Evolutionary conservation across 805 yeast genomes (phyloP), one percentile per base, ranked within the genome.

Genomic region (Saccharomycopsis microspora): DNA sequence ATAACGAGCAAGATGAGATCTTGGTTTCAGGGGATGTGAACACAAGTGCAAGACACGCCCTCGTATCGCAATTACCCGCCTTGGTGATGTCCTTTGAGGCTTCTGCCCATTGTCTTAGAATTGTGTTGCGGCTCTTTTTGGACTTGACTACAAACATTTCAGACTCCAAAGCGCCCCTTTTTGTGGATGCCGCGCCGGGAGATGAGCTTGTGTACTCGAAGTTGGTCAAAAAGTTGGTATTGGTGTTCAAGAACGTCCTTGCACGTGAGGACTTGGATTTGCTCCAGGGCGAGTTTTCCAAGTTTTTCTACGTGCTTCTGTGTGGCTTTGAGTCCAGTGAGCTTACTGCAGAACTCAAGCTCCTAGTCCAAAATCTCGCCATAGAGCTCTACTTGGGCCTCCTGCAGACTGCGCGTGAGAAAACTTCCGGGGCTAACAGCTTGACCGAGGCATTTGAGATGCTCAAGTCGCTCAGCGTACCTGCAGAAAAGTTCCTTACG

Each of bases 1-100:
- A 75, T 60, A 81, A 75, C 51, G 72, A 74, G 46, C 82, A 75
- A 27, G 75, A 69, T 45, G 74, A 69, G 34, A 19, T 19, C 19
- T 1, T 19, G 19, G 19, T 19, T 19, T 19, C 19, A 19, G 19
- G 19, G 19, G 19, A 19, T 19, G 19, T 19, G 19, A 19, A 19
- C 2, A 19, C 19, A 19, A 19, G 19, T 19, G 19, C 19, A 19
- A 19, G 19, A 19, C 19, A 19, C 19, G 19, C 19, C 19, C 19
- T 19, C 19, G 19, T 19, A 19, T 19, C 19, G 19, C 19, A 19
- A 19, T 19, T 19, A 19, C 51, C 52, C 0, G 11, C 32, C 3
- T 39, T 50, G 28, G 39, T 44, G 38, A 45, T 47, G n/a, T 44
- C 38, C 33, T 50, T 44, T 39, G 38, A 32, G 11, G 32, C 48